A percentile compares a stretch with the other conserved stretches of the same genome.
Conservation (phyloP, 1,284 basidiomycete species). For the Fomes fomentarius region DNA sequence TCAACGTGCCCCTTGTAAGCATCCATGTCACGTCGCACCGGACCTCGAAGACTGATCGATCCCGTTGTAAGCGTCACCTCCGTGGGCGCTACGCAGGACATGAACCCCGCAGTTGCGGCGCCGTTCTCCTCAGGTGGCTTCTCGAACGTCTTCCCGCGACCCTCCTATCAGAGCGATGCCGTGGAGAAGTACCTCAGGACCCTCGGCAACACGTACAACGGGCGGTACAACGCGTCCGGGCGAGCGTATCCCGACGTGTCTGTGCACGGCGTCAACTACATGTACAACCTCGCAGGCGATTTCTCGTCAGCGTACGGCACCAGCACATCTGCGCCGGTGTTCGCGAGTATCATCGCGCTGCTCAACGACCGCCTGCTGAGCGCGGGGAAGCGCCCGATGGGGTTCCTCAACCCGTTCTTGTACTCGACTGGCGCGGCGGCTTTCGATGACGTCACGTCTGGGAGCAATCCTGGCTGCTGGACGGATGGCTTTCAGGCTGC, state of each 20-base stretch:
- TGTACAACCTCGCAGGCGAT: slow-evolving; percentile 51
- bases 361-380: slow-evolving; percentile 63
- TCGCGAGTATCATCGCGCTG: slow-evolving; percentile 58
- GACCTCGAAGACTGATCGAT: not conserved
- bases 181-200: slow-evolving; percentile 8
- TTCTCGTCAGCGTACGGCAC: slow-evolving; percentile 51
- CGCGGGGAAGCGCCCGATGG: slow-evolving; percentile 50
- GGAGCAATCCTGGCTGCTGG: slow-evolving; percentile 33
- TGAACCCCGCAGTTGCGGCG: slow-evolving; percentile 49
- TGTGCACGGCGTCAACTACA: slow-evolving; percentile 44
- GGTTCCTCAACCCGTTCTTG: slow-evolving; percentile 61
- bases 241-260: slow-evolving; percentile 6
- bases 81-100: slow-evolving; percentile 52
- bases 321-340: slow-evolving; percentile 42
- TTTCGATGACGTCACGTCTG: slow-evolving; percentile 28
- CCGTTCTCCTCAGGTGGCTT: slow-evolving; percentile 46
- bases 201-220: slow-evolving; percentile 33
- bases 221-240: slow-evolving; percentile 54
- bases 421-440: slow-evolving; percentile 41
- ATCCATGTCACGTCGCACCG: not conserved
- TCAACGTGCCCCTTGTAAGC: slow-evolving; percentile 41
- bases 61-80: slow-evolving; percentile 51
- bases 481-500: slow-evolving; percentile 38
- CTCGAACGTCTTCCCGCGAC: slow-evolving; percentile 18
- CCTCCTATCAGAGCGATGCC: slow-evolving; percentile 13